phyloP scores from a whole-genome alignment of 495 filamentous ascomycete species.

The Xylaria acuta region DNA sequence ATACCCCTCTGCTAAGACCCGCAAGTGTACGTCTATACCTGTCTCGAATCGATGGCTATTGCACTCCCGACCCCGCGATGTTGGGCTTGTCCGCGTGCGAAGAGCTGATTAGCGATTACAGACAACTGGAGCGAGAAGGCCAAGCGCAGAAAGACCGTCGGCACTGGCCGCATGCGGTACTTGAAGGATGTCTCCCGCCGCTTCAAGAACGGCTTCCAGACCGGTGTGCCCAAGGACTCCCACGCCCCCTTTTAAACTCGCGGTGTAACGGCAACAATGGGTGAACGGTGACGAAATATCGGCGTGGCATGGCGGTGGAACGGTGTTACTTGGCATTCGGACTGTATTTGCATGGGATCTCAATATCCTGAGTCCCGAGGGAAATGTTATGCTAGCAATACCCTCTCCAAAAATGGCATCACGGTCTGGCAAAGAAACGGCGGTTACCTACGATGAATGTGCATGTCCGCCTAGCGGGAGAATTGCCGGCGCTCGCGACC shows the following conservation, averaged over 20 bases:
- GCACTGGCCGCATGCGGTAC: constrained; percentile 90
- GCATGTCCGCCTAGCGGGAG: constrained; percentile 20
- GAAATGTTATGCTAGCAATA: constrained; percentile 39
- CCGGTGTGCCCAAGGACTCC: constrained; percentile 83
- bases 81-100: constrained; percentile 29
- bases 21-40: constrained; percentile 85
- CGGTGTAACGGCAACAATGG: constrained; percentile 27
- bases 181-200: constrained; percentile 86
- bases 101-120: constrained; percentile 48
- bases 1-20: constrained; percentile 94
- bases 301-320: constrained; percentile 40
- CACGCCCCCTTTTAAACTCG: constrained; percentile 61
- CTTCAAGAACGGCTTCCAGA: constrained; percentile 97
- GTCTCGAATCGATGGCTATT: neutral
- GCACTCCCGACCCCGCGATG: constrained; percentile 19
- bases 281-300: constrained; percentile 36
- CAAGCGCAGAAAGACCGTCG: constrained; percentile 99
- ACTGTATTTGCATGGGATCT: constrained; percentile 40
- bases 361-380: constrained; percentile 32
- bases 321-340: constrained; percentile 46
- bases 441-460: constrained; percentile 24
- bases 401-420: constrained; percentile 40
- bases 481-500: neutral
- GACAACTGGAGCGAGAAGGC: constrained; percentile 99
- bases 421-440: constrained; percentile 38